phyloP scores from a whole-genome alignment of 805 yeast genomes.

The Myxozyma geophila region DNA sequence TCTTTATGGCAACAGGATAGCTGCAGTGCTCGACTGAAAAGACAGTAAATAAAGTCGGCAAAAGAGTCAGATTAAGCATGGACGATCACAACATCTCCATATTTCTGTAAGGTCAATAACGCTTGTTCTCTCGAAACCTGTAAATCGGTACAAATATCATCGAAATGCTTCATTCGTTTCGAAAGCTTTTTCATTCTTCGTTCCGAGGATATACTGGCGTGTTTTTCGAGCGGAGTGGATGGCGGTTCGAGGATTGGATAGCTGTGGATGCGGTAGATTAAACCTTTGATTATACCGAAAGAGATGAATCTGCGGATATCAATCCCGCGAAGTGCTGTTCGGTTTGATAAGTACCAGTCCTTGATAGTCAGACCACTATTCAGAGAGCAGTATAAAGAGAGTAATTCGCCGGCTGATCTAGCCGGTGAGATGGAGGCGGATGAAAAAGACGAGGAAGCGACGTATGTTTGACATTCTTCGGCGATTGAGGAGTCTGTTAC shows the following conservation, averaged over 20 bases:
- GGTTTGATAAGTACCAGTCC: constrained; percentile 80
- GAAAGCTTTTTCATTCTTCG: constrained; percentile 9
- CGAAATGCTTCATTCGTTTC: constrained; percentile 41
- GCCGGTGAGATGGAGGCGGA: neutral
- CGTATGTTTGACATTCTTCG: constrained; percentile 83
- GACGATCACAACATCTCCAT: constrained; percentile 30
- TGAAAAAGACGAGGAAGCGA: constrained; percentile 41
- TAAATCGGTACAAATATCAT: constrained; percentile 67
- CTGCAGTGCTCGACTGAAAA: too few species aligned
- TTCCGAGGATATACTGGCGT: constrained; percentile 33
- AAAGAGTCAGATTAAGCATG: constrained; percentile 18
- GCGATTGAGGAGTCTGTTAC: constrained; percentile 68
- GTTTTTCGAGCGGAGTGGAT: constrained; percentile 13
- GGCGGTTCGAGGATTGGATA: constrained; percentile 61
- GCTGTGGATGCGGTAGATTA: constrained; percentile 78
- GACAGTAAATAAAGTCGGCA: neutral
- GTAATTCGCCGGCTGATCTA: constrained; percentile 61
- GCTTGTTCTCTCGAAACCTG: constrained; percentile 41
- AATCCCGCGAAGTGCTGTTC: constrained; percentile 59
- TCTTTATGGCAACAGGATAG: too few species aligned
- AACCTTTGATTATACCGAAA: constrained; percentile 81
- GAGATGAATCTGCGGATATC: constrained; percentile 84
- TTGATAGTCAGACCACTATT: constrained; percentile 76
- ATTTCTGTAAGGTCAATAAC: constrained; percentile 8
- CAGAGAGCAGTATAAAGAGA: constrained; percentile 74